Evolutionary conservation across 805 yeast species (phyloP).

Genomic region (Metschnikowia dekortorum): DNA sequence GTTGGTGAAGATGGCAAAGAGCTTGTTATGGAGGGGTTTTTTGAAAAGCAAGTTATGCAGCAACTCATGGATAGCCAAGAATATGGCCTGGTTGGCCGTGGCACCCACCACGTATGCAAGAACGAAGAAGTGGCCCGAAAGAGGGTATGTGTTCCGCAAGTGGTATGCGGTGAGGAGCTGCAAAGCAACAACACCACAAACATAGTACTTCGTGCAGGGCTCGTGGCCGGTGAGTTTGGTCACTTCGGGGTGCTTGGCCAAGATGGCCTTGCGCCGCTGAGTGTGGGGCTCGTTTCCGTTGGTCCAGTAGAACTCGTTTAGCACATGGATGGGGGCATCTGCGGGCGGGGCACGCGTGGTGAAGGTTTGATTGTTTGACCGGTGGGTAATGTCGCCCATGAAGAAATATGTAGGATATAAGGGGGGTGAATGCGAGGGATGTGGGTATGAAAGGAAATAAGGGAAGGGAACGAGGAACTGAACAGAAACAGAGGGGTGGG

Average conservation of each 20-base stretch:
- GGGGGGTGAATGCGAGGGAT: neutral
- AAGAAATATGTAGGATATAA: neutral
- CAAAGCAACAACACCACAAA: constrained; percentile 57
- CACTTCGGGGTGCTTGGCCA: constrained; percentile 74
- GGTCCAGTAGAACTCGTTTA: constrained; percentile 80
- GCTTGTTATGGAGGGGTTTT: constrained; percentile 69
- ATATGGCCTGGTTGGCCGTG: constrained; percentile 77
- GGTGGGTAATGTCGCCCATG: constrained; percentile 18
- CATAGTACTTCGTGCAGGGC: constrained; percentile 77
- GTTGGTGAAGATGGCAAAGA: constrained; percentile 73
- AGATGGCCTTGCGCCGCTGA: constrained; percentile 63
- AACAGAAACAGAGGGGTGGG: neutral
- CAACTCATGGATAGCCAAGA: constrained; percentile 84
- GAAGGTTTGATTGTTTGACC: constrained; percentile 15
- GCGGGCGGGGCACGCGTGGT: constrained; percentile 34
- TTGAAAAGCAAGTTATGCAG: constrained; percentile 82
- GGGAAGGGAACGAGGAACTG: neutral
- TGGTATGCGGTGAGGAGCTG: constrained; percentile 64
- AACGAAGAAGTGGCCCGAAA: constrained; percentile 50
- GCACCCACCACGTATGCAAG: constrained; percentile 81
- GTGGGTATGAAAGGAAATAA: too few relatives aligned
- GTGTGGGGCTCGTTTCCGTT: constrained; percentile 78
- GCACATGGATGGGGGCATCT: constrained; percentile 35
- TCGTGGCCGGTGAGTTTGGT: constrained; percentile 80
- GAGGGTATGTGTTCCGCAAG: constrained; percentile 52